Percentiles rank a stretch among this genome's conserved stretches.
phyloP scores from a whole-genome alignment of 345 rosid genomes.

The Psidium guajava region DNA sequence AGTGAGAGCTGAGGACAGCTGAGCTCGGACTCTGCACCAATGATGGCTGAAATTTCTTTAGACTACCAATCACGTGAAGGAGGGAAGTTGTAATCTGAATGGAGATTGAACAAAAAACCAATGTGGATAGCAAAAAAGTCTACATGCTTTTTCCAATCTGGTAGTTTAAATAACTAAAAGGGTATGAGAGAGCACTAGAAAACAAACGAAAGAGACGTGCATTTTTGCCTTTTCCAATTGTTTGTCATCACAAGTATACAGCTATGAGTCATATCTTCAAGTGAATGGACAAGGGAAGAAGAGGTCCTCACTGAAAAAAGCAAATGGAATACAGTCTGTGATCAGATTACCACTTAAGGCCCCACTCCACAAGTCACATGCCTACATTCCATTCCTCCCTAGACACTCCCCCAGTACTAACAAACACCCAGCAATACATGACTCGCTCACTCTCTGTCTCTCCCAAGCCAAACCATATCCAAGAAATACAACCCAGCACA shows the following conservation, averaged over 20 bases:
- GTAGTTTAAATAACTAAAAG: not conserved
- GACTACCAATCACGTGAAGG: not conserved
- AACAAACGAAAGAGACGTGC: not conserved
- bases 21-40: not conserved
- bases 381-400: constrained; percentile 3
- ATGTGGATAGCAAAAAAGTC: not conserved
- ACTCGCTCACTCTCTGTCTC: not conserved
- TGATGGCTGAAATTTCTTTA: not conserved
- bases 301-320: constrained; percentile 11
- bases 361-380: not conserved
- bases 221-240: not conserved
- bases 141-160: not conserved
- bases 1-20: not conserved
- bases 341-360: not conserved
- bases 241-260: not conserved
- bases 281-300: not conserved
- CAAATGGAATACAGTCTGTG: constrained; percentile 70
- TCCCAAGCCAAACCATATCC: not conserved
- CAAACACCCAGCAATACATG: not conserved
- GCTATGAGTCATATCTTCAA: not conserved
- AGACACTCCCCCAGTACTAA: not conserved
- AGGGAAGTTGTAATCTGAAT: not conserved
- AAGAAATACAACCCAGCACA: not conserved
- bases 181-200: not conserved
- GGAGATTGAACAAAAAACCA: not conserved